phyloP scores from a whole-genome alignment of 768 basidiomycete genomes.

The Paxillus rubicundulus region DNA sequence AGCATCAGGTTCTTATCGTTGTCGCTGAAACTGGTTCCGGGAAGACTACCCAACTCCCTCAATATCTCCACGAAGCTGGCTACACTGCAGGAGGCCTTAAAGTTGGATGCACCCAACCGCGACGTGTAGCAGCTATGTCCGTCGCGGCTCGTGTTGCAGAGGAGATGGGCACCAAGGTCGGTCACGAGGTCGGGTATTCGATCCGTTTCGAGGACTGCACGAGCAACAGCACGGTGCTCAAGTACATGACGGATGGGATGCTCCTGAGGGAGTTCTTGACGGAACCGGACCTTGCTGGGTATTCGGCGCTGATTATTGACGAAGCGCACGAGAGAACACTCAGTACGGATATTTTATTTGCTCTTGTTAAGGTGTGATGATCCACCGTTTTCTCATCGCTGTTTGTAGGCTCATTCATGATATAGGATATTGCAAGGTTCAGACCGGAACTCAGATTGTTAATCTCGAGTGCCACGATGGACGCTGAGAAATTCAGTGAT shows the following conservation, averaged over 20 bases:
- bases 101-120: slow-evolving; percentile 90
- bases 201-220: slow-evolving; percentile 99
- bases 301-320: slow-evolving; percentile 94
- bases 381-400: neutral
- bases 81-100: slow-evolving; percentile 86
- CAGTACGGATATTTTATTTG: slow-evolving; percentile 98
- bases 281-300: slow-evolving; percentile 94
- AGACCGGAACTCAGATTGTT: slow-evolving; percentile 89
- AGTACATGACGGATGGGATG: slow-evolving; percentile 99
- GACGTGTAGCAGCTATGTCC: slow-evolving; percentile 98
- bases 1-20: slow-evolving; percentile 94
- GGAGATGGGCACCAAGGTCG: slow-evolving; percentile 96
- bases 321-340: slow-evolving; percentile 98
- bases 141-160: slow-evolving; percentile 99
- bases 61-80: slow-evolving; percentile 97
- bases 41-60: slow-evolving; percentile 97
- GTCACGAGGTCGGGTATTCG: slow-evolving; percentile 99
- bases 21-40: slow-evolving; percentile 99
- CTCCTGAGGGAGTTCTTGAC: slow-evolving; percentile 94
- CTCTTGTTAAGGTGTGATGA: slow-evolving; percentile 89
- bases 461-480: slow-evolving; percentile 96
- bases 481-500: slow-evolving; percentile 96
- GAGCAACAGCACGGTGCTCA: slow-evolving; percentile 96
- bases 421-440: slow-evolving; percentile 92
- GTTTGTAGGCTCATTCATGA: slow-evolving; percentile 23